Evolutionary conservation across 1,284 basidiomycete genomes (phyloP).

Genomic region (Cutaneotrichosporon sp.): DNA sequence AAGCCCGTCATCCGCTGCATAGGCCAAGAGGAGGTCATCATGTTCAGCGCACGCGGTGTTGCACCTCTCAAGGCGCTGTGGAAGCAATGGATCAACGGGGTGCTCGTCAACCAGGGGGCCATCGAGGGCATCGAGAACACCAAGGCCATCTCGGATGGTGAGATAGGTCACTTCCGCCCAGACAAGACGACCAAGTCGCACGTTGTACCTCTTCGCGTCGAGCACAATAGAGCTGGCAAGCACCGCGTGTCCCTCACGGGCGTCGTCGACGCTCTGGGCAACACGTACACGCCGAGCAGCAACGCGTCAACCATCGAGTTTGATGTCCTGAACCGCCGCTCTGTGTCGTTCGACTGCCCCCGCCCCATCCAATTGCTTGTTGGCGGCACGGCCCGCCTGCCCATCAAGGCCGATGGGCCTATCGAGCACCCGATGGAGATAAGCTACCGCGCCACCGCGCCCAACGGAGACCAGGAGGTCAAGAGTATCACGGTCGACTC

Average conservation of each 20-base stretch:
- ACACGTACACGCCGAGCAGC: conserved; percentile 52
- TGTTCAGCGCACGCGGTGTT: conserved; percentile 71
- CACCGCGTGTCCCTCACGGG: conserved; percentile 51
- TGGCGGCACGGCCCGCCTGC: conserved; percentile 33
- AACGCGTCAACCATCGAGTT: conserved; percentile 59
- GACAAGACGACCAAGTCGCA: conserved; percentile 42
- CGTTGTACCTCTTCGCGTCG: conserved; percentile 40
- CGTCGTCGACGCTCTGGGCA: conserved; percentile 55
- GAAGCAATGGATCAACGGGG: conserved; percentile 58
- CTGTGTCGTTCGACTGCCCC: conserved; percentile 70
- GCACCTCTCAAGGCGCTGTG: conserved; percentile 75
- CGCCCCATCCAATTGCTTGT: conserved; percentile 72
- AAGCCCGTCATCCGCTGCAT: conserved; percentile 63
- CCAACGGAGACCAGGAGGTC: conserved; percentile 26
- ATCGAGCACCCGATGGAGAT: conserved; percentile 28
- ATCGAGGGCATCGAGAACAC: conserved; percentile 79
- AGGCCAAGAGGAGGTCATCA: conserved; percentile 64
- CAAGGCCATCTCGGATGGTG: conserved; percentile 23
- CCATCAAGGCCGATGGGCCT: conserved; percentile 31
- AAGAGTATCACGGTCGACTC: conserved; percentile 60
- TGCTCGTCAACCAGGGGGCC: conserved; percentile 62
- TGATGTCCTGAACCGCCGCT: conserved; percentile 72
- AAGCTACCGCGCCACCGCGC: conserved; percentile 30
- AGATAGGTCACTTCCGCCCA: conserved; percentile 31
- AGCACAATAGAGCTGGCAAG: conserved; percentile 47